phyloP scores from a whole-genome alignment of 208 protist genomes.

The Kentomonas sorsogonicus region DNA sequence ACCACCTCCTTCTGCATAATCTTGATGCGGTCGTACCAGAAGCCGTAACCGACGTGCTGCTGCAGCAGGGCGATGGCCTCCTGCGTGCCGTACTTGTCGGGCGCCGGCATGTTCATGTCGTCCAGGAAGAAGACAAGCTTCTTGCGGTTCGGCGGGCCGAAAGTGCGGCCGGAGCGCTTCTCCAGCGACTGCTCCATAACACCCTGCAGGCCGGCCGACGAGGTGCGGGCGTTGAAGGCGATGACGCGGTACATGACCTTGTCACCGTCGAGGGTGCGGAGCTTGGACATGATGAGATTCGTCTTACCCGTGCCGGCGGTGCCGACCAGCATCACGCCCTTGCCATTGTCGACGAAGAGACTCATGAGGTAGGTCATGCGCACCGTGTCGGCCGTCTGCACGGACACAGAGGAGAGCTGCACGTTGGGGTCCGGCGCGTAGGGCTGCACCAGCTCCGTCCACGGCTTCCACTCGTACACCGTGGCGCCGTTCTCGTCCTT shows the following conservation, averaged over 20 bases:
- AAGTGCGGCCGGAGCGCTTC: conserved; percentile 95
- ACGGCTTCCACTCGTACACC: conserved; percentile 89
- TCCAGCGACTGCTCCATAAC: conserved; percentile 96
- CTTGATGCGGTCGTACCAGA: conserved; percentile 97
- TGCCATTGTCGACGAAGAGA: conserved; percentile 90
- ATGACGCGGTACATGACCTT: conserved; percentile 91
- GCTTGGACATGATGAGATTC: conserved; percentile 95
- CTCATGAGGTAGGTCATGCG: conserved; percentile 94
- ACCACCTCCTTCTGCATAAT: conserved; percentile 93
- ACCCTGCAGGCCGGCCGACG: conserved; percentile 88
- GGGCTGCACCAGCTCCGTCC: conserved; percentile 88
- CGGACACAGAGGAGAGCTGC: conserved; percentile 89
- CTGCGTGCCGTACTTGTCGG: conserved; percentile 98
- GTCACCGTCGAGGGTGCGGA: conserved; percentile 89
- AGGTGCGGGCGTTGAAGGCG: conserved; percentile 95
- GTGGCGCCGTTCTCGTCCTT: conserved; percentile 77
- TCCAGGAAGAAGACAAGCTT: conserved; percentile 98
- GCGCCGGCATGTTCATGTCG: conserved; percentile 98
- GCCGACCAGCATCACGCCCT: conserved; percentile 95
- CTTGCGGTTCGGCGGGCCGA: conserved; percentile 94
- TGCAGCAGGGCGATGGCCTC: conserved; percentile 95
- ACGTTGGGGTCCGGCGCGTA: conserved; percentile 87
- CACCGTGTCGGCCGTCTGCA: conserved; percentile 94
- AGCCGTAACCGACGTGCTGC: conserved; percentile 97
- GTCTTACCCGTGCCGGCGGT: conserved; percentile 97